Evolutionary conservation across 306 rosid genomes (phyloP).

Genomic region (Medicago ruthenica): DNA sequence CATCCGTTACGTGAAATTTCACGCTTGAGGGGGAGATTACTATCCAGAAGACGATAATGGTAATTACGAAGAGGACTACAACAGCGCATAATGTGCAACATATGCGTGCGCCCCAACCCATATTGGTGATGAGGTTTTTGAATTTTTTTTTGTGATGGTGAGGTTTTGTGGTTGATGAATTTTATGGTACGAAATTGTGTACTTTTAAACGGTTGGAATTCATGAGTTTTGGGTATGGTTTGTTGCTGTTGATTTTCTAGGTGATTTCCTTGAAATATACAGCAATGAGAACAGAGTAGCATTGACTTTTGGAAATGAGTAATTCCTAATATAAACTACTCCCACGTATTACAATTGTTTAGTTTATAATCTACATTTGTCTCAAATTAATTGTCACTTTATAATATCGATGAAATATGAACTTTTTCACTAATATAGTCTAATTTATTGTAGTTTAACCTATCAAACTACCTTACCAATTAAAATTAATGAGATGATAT

Average conservation of each 20-base stretch:
- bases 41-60: background rate
- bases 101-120: slow-evolving; percentile 2
- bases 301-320: slow-evolving; percentile 27
- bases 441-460: too few relatives aligned
- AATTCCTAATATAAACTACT: too few relatives aligned
- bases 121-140: background rate
- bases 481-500: too few relatives aligned
- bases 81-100: background rate
- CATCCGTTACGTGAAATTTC: slow-evolving; percentile 40
- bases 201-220: background rate
- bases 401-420: too few relatives aligned
- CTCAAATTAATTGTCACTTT: too few relatives aligned
- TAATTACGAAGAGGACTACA: background rate
- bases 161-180: background rate
- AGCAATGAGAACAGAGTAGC: background rate
- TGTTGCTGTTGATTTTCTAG: slow-evolving; percentile 8
- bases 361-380: too few relatives aligned
- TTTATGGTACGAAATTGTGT: background rate
- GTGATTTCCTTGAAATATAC: slow-evolving; percentile 17
- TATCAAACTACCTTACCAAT: too few relatives aligned
- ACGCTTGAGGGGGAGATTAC: slow-evolving; percentile 35
- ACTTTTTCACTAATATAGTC: too few relatives aligned
- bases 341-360: too few relatives aligned
- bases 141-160: background rate
- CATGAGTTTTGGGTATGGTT: background rate